Conservation (phyloP, 768 basidiomycete species). For the Tremella yokohamensis region DNA sequence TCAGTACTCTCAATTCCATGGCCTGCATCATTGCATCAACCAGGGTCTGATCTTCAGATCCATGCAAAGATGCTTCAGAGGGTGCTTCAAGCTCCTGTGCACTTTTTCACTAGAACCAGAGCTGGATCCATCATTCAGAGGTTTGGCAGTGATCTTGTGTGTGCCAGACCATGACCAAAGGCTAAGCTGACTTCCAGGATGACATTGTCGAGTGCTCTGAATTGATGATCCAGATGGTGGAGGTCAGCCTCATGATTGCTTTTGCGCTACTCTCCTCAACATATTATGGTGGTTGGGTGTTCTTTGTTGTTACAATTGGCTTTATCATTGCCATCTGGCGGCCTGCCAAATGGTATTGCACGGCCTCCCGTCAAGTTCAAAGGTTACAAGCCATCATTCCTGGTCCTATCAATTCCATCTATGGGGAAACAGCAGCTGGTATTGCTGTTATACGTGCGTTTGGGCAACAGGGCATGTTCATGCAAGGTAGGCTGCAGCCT, state of each 20-base stretch:
- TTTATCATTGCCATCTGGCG: conserved; percentile 18
- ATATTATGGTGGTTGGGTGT: conserved; percentile 25
- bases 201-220: too few relatives aligned
- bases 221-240: conserved; percentile 35
- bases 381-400: conserved; percentile 24
- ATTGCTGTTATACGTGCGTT: conserved; percentile 38
- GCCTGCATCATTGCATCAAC: too few relatives aligned
- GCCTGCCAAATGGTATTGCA: conserved; percentile 27
- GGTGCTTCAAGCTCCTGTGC: too few relatives aligned
- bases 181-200: too few relatives aligned
- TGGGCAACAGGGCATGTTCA: conserved; percentile 28
- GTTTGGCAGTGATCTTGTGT: too few relatives aligned
- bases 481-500: conserved; percentile 22
- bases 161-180: too few relatives aligned
- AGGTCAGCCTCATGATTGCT: too few relatives aligned
- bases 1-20: too few relatives aligned
- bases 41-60: too few relatives aligned
- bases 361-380: conserved; percentile 22
- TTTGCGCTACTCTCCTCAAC: conserved; percentile 17
- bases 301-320: conserved; percentile 13
- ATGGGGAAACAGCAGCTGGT: conserved; percentile 38
- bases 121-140: too few relatives aligned
- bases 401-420: conserved; percentile 35
- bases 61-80: too few relatives aligned
- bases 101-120: too few relatives aligned